Evolutionary conservation across 2,329 filamentous ascomycete species (phyloP).

Genomic region (Achaetomium macrosporum): DNA sequence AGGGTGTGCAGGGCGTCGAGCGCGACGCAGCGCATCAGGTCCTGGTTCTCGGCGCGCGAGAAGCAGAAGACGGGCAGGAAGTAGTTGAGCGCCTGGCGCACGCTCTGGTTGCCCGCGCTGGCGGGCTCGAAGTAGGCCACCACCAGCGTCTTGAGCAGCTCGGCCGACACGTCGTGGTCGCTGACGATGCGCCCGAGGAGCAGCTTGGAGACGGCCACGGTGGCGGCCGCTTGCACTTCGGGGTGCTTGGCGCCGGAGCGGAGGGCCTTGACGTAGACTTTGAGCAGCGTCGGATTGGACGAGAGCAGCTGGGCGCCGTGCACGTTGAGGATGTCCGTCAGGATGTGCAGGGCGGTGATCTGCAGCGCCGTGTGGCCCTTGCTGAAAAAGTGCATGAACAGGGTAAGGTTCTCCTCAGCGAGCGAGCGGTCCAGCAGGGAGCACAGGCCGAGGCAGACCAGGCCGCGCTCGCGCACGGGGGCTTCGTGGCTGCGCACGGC

Average conservation of each 20-base stretch:
- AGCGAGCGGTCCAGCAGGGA: conserved; percentile 86
- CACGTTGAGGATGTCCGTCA: conserved; percentile 87
- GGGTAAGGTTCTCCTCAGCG: conserved; percentile 81
- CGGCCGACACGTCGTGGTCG: conserved; percentile 58
- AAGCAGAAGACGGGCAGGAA: conserved; percentile 95
- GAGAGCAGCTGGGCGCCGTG: conserved; percentile 75
- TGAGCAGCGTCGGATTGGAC: conserved; percentile 64
- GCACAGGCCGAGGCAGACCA: conserved; percentile 85
- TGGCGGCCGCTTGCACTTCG: conserved; percentile 74
- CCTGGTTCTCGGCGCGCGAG: conserved; percentile 73
- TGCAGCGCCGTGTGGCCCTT: conserved; percentile 89
- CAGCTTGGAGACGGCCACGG: conserved; percentile 77
- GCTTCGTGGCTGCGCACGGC: conserved; percentile 91
- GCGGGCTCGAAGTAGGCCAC: conserved; percentile 86
- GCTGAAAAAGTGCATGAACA: conserved; percentile 94
- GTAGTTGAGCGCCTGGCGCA: conserved; percentile 84
- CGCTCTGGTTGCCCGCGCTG: conserved; percentile 70
- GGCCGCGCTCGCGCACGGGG: conserved; percentile 82
- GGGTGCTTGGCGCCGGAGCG: conserved; percentile 63
- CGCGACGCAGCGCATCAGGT: conserved; percentile 69
- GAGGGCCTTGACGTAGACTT: conserved; percentile 78
- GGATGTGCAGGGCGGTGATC: conserved; percentile 82
- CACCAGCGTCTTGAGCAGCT: conserved; percentile 78
- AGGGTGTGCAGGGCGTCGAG: conserved; percentile 71
- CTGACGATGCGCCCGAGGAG: conserved; percentile 74